Evolutionary conservation across 768 basidiomycete species (phyloP).

Genomic region (Mycena haematopus): DNA sequence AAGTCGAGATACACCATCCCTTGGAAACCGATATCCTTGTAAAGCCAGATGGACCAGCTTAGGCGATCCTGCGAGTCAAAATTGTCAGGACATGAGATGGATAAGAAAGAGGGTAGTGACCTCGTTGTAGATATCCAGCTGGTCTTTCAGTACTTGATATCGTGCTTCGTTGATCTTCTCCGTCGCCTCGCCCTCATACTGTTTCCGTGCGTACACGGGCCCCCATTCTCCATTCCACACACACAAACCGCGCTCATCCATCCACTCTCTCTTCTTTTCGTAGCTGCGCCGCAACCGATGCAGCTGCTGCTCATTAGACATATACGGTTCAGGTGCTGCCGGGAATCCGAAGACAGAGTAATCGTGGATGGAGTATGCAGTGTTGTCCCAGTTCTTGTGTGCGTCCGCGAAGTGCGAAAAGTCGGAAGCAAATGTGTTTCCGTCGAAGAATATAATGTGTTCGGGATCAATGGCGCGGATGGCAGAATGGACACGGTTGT

Average conservation of each 20-base stretch:
- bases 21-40: slow-evolving; percentile 88
- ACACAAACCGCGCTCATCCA: slow-evolving; percentile 68
- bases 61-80: slow-evolving; percentile 56
- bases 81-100: background rate
- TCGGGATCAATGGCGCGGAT: slow-evolving; percentile 74
- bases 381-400: slow-evolving; percentile 69
- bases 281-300: slow-evolving; percentile 61
- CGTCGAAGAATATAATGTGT: slow-evolving; percentile 82
- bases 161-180: slow-evolving; percentile 70
- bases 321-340: slow-evolving; percentile 58
- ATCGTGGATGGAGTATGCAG: slow-evolving; percentile 80
- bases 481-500: slow-evolving; percentile 68
- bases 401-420: slow-evolving; percentile 76
- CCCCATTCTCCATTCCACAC: slow-evolving; percentile 89
- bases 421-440: slow-evolving; percentile 84
- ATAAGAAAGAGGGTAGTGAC: slow-evolving; percentile 36
- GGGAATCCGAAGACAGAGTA: slow-evolving; percentile 79
- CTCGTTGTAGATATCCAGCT: slow-evolving; percentile 73
- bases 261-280: slow-evolving; percentile 79
- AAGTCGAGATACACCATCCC: slow-evolving; percentile 81
- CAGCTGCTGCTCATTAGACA: slow-evolving; percentile 57
- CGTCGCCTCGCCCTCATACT: slow-evolving; percentile 63
- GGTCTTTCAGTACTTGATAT: slow-evolving; percentile 73
- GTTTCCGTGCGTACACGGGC: slow-evolving; percentile 75
- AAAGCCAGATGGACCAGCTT: slow-evolving; percentile 88